These are phyloP conservation scores for Marasmius sp. DNA, from an alignment of 1,284 basidiomycete species.

Conservation along the genomic window DNA sequence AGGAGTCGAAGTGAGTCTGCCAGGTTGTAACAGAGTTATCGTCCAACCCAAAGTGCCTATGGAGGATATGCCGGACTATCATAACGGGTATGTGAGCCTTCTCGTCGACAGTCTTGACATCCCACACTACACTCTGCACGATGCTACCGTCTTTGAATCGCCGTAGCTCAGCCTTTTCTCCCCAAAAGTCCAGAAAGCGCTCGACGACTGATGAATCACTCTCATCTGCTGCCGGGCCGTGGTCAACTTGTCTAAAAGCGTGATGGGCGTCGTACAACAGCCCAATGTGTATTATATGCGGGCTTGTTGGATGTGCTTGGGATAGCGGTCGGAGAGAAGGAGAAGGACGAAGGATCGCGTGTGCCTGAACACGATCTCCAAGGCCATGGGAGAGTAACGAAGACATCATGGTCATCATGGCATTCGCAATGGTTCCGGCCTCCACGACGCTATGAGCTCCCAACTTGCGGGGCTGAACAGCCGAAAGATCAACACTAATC, in stretches of 20 bases:
- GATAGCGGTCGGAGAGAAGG: constrained; percentile 46
- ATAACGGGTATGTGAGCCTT: constrained; percentile 76
- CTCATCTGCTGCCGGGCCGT: constrained; percentile 79
- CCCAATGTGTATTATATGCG: constrained; percentile 63
- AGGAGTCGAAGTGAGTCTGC: constrained; percentile 64
- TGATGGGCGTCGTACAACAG: constrained; percentile 70
- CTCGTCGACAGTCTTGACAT: constrained; percentile 72
- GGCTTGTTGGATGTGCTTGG: constrained; percentile 48
- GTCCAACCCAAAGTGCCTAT: constrained; percentile 70
- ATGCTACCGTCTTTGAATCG: constrained; percentile 97
- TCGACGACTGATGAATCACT: constrained; percentile 49
- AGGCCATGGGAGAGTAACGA: constrained; percentile 66
- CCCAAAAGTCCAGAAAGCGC: constrained; percentile 88
- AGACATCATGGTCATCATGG: constrained; percentile 56
- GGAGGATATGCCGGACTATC: constrained; percentile 76
- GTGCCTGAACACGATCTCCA: constrained; percentile 62
- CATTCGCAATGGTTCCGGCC: constrained; percentile 55
- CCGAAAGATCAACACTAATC: constrained; percentile 63
- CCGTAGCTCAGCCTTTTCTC: constrained; percentile 88
- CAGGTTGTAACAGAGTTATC: constrained; percentile 53
- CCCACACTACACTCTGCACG: constrained; percentile 93
- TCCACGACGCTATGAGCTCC: constrained; percentile 55
- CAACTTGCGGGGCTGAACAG: constrained; percentile 44
- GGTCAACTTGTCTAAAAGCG: constrained; percentile 84
- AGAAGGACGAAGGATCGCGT: constrained; percentile 56